Conservation (phyloP, 1,139 yeast species). For the Candida sp. region DNA sequence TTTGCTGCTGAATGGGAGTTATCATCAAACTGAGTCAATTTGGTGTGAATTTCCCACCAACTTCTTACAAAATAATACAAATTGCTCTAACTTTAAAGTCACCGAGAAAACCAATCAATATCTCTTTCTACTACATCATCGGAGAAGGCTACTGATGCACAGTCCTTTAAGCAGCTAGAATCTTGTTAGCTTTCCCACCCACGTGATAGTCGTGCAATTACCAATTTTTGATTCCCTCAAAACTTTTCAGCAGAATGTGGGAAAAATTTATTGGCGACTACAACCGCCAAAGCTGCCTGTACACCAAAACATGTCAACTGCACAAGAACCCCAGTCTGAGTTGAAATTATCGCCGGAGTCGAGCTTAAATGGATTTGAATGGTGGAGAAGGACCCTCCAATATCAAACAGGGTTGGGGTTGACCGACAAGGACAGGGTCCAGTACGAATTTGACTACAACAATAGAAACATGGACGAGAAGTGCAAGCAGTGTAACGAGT, state of each 20-base stretch:
- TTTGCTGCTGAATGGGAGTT: no score
- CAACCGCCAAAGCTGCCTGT: neutral
- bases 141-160: no score
- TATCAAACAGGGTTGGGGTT: conserved; percentile 78
- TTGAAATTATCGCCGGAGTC: conserved; percentile 25
- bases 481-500: conserved; percentile 72
- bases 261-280: no score
- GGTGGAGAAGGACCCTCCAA: conserved; percentile 81
- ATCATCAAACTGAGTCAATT: no score
- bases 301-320: neutral
- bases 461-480: conserved; percentile 49
- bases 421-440: conserved; percentile 53
- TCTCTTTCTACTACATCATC: no score
- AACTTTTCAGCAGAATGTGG: neutral
- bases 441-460: conserved; percentile 61
- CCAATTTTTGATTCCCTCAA: neutral
- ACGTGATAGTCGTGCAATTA: neutral
- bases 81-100: no score
- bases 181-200: no score
- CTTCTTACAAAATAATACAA: no score
- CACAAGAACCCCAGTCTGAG: conserved; percentile 1
- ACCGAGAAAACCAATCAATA: no score
- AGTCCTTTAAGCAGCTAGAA: no score
- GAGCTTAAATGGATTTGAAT: conserved; percentile 60
- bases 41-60: no score